phyloP scores from a whole-genome alignment of 768 basidiomycete species.

The Boletus bicolor region DNA sequence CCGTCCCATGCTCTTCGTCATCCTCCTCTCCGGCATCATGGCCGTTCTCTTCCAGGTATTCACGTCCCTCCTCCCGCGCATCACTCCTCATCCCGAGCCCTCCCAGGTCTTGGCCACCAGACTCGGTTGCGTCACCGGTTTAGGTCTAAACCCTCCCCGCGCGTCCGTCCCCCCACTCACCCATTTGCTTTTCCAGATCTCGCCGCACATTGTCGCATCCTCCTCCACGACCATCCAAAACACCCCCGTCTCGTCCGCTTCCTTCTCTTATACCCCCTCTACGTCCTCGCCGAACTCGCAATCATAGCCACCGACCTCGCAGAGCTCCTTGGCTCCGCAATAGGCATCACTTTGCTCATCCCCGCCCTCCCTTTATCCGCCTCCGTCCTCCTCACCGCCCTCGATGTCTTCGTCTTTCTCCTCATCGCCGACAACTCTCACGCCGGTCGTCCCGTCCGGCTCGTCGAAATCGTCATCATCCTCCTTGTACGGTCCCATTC shows the following conservation, averaged over 20 bases:
- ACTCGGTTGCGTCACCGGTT: conserved; percentile 35
- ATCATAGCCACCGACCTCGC: conserved; percentile 58
- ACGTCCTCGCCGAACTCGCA: conserved; percentile 44
- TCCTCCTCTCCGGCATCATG: conserved; percentile 42
- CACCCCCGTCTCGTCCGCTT: conserved; percentile 38
- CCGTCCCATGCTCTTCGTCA: conserved; percentile 42
- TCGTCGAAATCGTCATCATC: conserved; percentile 39
- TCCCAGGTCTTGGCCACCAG: conserved; percentile 39
- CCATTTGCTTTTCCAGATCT: conserved; percentile 33
- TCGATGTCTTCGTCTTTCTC: conserved; percentile 49
- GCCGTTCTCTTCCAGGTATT: conserved; percentile 42
- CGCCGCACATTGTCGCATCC: conserved; percentile 46
- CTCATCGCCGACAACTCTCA: conserved; percentile 36
- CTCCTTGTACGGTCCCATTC: conserved; percentile 25
- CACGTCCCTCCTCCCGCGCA: background rate
- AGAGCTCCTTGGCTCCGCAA: conserved; percentile 59
- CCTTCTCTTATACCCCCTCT: conserved; percentile 45
- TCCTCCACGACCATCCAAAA: conserved; percentile 42
- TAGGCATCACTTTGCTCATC: conserved; percentile 52
- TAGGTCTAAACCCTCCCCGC: conserved; percentile 10
- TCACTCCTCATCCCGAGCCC: background rate
- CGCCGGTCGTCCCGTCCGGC: conserved; percentile 32
- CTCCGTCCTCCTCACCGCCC: conserved; percentile 46
- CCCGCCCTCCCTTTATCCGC: conserved; percentile 48
- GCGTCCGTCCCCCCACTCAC: background rate